These are phyloP conservation scores for Fusarium sp. DNA, from an alignment of 2,329 filamentous ascomycete genomes.

Conservation along the genomic window DNA sequence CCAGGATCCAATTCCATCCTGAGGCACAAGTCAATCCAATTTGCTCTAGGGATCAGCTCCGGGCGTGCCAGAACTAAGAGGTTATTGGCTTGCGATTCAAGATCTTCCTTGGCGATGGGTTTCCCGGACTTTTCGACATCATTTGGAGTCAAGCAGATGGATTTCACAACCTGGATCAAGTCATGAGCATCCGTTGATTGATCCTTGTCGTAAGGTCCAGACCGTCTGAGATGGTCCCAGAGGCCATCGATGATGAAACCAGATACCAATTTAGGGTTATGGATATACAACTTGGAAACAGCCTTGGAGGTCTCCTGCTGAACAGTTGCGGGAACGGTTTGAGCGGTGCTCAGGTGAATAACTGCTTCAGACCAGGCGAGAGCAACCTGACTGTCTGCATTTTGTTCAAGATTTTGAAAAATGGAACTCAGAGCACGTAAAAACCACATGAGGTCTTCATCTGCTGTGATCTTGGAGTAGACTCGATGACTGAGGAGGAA, in stretches of 20 bases:
- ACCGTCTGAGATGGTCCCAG: slow-evolving; percentile 81
- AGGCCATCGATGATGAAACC: slow-evolving; percentile 77
- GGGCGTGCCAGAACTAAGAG: slow-evolving; percentile 83
- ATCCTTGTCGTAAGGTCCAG: slow-evolving; percentile 82
- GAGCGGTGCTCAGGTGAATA: slow-evolving; percentile 80
- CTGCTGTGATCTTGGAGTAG: slow-evolving; percentile 81
- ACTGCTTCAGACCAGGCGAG: slow-evolving; percentile 86
- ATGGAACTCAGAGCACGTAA: slow-evolving; percentile 76
- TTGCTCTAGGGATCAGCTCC: slow-evolving; percentile 80
- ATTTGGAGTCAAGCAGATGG: slow-evolving; percentile 73
- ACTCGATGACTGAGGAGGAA: slow-evolving; percentile 88
- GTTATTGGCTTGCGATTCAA: slow-evolving; percentile 80
- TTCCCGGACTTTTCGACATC: slow-evolving; percentile 60
- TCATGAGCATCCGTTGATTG: slow-evolving; percentile 75
- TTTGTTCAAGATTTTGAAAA: slow-evolving; percentile 66
- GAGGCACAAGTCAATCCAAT: slow-evolving; percentile 92
- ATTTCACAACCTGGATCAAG: slow-evolving; percentile 71
- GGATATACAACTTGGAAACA: slow-evolving; percentile 75
- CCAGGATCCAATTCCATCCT: slow-evolving; percentile 87
- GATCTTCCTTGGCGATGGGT: slow-evolving; percentile 59
- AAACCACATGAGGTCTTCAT: slow-evolving; percentile 85
- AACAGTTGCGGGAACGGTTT: slow-evolving; percentile 70
- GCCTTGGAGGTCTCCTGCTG: slow-evolving; percentile 73
- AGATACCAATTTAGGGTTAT: slow-evolving; percentile 69
- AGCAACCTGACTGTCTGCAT: slow-evolving; percentile 63